Evolutionary conservation across 208 protist species (phyloP).

Genomic region (Tritrichomonas foetus): DNA sequence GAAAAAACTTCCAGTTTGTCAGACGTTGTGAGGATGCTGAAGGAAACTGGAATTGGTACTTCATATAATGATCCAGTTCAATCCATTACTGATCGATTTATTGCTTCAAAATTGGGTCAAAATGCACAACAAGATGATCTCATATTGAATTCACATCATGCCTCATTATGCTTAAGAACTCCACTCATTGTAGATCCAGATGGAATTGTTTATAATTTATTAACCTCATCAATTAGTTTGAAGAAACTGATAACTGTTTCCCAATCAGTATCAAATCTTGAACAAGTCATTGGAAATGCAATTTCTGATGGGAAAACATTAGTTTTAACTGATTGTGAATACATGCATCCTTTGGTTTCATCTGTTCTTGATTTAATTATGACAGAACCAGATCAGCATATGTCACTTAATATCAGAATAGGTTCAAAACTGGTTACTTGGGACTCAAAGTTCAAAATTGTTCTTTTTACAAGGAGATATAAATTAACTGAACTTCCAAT

Average conservation of each 20-base stretch:
- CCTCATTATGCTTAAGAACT: not conserved
- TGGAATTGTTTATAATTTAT: not conserved
- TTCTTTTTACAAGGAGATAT: not conserved
- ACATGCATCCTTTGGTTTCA: not conserved
- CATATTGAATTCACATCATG: not conserved
- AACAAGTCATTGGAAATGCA: not conserved
- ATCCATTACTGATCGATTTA: not conserved
- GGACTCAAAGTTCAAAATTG: not conserved
- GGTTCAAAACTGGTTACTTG: not conserved
- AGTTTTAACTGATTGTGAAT: not conserved
- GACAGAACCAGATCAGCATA: not conserved
- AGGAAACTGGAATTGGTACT: not conserved
- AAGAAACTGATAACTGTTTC: slow-evolving; percentile 6
- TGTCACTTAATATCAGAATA: not conserved
- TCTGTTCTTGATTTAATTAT: not conserved
- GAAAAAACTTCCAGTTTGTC: not conserved
- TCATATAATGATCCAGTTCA: not conserved
- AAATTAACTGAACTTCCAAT: not conserved
- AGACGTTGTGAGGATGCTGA: not conserved
- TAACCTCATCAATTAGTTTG: not conserved
- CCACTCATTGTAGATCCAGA: not conserved
- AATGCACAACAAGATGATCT: not conserved
- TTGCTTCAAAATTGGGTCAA: not conserved
- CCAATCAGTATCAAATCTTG: not conserved
- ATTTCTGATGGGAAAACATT: slow-evolving; percentile 2